Base-by-base conservation (phyloP, 768 basidiomycete genomes). In the Suillus plorans region DNA sequence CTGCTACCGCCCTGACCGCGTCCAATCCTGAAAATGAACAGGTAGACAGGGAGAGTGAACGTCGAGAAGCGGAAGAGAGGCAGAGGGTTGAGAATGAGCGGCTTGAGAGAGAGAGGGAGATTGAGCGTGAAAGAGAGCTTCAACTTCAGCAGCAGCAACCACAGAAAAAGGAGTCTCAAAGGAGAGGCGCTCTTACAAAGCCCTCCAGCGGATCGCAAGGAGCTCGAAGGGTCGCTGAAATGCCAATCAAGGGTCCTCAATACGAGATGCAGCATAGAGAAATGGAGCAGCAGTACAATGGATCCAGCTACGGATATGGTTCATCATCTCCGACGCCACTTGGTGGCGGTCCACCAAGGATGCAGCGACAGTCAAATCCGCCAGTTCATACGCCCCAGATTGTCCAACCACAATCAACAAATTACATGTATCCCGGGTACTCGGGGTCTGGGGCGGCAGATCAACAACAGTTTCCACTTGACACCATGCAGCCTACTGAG, bases 211-310 rank as follows among this genome's bases (percentile, higher is more conserved):
- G 83, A 22, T 76, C 80, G 56, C 76, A 80, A 10, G 80, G 77
- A 20, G 81, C 83, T 36, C 82, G 82, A 42, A 85, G 94, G 39
- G 82, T 87, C 53, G 93, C 91, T 9, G 96, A 97, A 77, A 94
- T 87, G 80, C 89, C 95, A 9, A 85, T 98, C 62, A 88, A 89
- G 67, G 88, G 92, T 5, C 94, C 96, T 45, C 91, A 94, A 70
- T 98, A 97, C 73, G 96, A 97, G 71, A 89, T 92, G 86, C 96
- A 98, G 74, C 91, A 94, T 74, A 88, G 91, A 28, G 92, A 89
- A 59, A 94, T 98, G 85, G 92, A 95, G 74, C 90, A 95, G 70
- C 94, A 97, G 73, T 92, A 92, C 67, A 81, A 82, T 58, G 82
- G 80, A 10, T 69, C 76, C 56, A 69, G 63, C 4, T 72, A 73